Percentiles rank a stretch among this genome's conserved stretches.
Conservation (phyloP, 805 yeast species). For the Yarrowia sp. region DNA sequence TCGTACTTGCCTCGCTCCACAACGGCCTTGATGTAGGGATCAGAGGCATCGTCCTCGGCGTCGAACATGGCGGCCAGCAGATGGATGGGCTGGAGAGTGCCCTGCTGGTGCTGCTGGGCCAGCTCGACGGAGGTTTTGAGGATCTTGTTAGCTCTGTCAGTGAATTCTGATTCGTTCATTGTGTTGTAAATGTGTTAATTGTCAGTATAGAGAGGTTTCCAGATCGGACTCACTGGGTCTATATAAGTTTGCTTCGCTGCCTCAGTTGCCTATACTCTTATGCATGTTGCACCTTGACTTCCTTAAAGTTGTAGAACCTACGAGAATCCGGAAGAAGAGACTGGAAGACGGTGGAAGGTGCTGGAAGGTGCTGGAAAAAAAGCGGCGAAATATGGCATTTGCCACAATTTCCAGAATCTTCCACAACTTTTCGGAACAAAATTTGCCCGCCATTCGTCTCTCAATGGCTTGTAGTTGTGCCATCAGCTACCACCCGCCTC, state of each 20-base stretch:
- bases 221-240: conserved; percentile 2
- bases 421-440: not conserved
- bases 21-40: conserved; percentile 75
- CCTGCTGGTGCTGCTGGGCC: conserved; percentile 83
- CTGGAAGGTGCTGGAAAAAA: conserved; percentile 11
- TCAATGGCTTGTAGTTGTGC: not conserved
- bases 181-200: conserved; percentile 4
- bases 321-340: conserved; percentile 1
- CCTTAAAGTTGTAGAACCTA: conserved; percentile 21
- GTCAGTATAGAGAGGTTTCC: not conserved
- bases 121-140: conserved; percentile 79
- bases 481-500: not conserved
- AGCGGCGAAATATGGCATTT: not conserved
- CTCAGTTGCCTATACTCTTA: conserved; percentile 6
- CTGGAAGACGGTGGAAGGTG: conserved; percentile 1
- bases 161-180: conserved; percentile 61
- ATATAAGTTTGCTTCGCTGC: conserved; percentile 16
- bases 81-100: conserved; percentile 87
- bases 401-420: not conserved
- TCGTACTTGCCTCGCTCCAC: conserved; percentile 88
- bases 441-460: not conserved
- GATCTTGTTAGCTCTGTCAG: conserved; percentile 89
- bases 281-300: conserved; percentile 5
- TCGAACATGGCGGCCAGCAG: conserved; percentile 87
- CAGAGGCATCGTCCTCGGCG: conserved; percentile 60